These are phyloP conservation scores for Fusarium proliferatum DNA, from an alignment of 2,329 filamentous ascomycete genomes.

Conservation along the genomic window DNA sequence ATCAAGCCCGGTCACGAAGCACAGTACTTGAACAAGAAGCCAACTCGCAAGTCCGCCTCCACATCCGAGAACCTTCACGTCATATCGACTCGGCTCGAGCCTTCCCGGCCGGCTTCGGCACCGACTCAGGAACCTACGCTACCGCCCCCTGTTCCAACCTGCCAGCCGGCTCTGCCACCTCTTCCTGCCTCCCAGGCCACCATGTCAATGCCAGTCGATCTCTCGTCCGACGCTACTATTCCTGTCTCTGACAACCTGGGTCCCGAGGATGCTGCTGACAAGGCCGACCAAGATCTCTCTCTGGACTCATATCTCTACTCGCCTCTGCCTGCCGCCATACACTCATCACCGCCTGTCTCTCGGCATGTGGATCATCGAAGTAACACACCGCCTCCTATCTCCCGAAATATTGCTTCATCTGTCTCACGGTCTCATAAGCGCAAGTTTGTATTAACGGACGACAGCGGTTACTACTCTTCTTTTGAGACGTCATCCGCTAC, in stretches of 20 bases:
- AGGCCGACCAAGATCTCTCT: conserved; percentile 53
- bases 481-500: conserved; percentile 85
- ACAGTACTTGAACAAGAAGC: conserved; percentile 90
- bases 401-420: conserved; percentile 71
- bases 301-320: conserved; percentile 71
- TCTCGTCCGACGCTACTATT: conserved; percentile 83
- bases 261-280: conserved; percentile 62
- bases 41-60: conserved; percentile 67
- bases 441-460: conserved; percentile 82
- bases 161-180: conserved; percentile 54
- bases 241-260: conserved; percentile 74
- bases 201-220: conserved; percentile 62
- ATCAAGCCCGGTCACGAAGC: conserved; percentile 91
- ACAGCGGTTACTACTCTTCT: conserved; percentile 97
- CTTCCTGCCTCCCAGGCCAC: conserved; percentile 53
- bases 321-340: conserved; percentile 76
- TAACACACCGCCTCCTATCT: conserved; percentile 80
- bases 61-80: conserved; percentile 68
- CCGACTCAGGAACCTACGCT: conserved; percentile 59
- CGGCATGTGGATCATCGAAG: conserved; percentile 68
- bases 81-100: conserved; percentile 67
- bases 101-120: conserved; percentile 55
- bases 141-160: conserved; percentile 56
- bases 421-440: conserved; percentile 76
- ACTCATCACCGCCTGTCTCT: conserved; percentile 89